These are phyloP conservation scores for Komagataella kurtzmanii DNA, from an alignment of 805 yeast species.

Conservation along the genomic window DNA sequence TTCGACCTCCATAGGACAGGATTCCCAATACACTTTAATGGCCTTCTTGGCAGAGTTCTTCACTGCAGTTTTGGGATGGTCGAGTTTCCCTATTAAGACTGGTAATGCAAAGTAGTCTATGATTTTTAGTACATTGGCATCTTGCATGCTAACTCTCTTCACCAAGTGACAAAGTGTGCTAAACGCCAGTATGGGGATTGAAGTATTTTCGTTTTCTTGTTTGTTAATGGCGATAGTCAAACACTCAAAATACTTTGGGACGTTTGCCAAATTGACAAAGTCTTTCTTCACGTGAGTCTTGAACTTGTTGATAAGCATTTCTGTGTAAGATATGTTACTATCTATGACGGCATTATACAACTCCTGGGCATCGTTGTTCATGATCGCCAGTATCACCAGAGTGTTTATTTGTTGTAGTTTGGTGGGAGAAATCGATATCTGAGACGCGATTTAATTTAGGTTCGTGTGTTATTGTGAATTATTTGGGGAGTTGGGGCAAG, in stretches of 20 bases:
- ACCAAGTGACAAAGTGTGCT: conserved; percentile 41
- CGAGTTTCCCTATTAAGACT: conserved; percentile 30
- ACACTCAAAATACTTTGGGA: conserved; percentile 36
- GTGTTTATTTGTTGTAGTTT: background rate
- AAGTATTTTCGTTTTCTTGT: conserved; percentile 14
- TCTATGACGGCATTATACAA: conserved; percentile 13
- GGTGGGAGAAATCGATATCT: background rate
- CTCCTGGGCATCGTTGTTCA: conserved; percentile 9
- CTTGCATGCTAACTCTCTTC: conserved; percentile 47
- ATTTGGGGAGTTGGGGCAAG: background rate
- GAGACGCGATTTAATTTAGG: background rate
- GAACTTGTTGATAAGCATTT: conserved; percentile 15
- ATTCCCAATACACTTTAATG: conserved; percentile 39
- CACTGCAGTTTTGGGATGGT: conserved; percentile 23
- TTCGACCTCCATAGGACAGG: conserved; percentile 35
- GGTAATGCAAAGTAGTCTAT: conserved; percentile 36
- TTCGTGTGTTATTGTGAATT: background rate
- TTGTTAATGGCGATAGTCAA: conserved; percentile 28
- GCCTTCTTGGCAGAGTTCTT: conserved; percentile 35
- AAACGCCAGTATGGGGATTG: conserved; percentile 29
- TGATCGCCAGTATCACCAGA: background rate
- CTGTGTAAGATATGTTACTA: background rate
- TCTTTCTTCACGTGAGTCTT: conserved; percentile 45
- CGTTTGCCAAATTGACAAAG: conserved; percentile 33
- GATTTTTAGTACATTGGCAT: conserved; percentile 24